phyloP scores from a whole-genome alignment of 441 rosid genomes.

The Eugenia klotzschiana region DNA sequence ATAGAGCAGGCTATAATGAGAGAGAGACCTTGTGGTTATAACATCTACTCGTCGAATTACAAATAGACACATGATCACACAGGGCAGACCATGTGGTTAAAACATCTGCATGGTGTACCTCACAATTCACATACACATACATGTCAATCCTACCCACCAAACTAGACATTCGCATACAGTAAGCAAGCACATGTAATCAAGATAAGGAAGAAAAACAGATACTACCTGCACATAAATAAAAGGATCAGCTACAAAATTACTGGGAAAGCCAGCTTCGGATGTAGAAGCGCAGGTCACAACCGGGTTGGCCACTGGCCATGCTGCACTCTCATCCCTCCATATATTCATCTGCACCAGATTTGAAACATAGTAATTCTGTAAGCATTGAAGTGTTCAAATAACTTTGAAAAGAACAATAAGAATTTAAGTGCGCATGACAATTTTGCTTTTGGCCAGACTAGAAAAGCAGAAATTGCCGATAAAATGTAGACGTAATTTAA shows the following conservation, averaged over 20 bases:
- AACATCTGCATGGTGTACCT: not conserved
- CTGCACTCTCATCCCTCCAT: slow-evolving; percentile 60
- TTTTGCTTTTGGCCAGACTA: not conserved
- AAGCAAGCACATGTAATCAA: not conserved
- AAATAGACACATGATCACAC: not conserved
- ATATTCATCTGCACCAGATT: slow-evolving; percentile 36
- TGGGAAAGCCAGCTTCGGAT: slow-evolving; percentile 62
- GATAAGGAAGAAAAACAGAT: not conserved
- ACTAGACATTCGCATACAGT: not conserved
- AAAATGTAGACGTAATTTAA: not conserved
- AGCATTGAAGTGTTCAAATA: slow-evolving; percentile 4
- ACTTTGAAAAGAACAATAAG: not conserved
- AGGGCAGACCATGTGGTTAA: not conserved
- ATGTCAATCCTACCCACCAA: not conserved
- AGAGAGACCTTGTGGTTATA: not conserved
- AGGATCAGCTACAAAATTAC: slow-evolving; percentile 91
- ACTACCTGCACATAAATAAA: slow-evolving; percentile 71
- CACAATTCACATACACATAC: not conserved
- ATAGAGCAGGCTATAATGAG: not conserved
- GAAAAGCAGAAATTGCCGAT: not conserved
- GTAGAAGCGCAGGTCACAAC: slow-evolving; percentile 75
- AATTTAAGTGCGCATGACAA: not conserved
- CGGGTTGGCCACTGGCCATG: slow-evolving; percentile 96
- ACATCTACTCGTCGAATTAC: not conserved
- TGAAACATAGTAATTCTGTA: not conserved